These are phyloP conservation scores for Malassezia furfur DNA, from an alignment of 1,284 basidiomycete species.

Conservation along the genomic window DNA sequence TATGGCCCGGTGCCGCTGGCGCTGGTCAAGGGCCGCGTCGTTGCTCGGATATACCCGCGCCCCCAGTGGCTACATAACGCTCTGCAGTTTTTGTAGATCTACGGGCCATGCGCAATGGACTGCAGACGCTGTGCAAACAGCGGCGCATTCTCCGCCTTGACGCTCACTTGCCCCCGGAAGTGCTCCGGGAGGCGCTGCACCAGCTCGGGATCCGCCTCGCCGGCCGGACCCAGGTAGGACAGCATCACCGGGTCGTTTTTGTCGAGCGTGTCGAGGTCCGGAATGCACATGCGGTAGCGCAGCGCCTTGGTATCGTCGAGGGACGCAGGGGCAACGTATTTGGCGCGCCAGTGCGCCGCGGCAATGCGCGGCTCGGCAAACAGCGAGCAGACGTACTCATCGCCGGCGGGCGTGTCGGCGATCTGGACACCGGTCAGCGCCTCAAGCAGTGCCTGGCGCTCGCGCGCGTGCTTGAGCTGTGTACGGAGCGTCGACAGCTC, in stretches of 20 bases:
- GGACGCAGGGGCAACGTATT: not conserved
- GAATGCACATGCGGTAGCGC: conserved; percentile 9
- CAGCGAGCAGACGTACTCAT: conserved; percentile 5
- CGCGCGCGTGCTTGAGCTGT: not conserved
- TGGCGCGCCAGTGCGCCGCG: conserved; percentile 7
- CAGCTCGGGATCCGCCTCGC: conserved; percentile 1
- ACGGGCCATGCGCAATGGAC: not conserved
- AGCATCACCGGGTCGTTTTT: conserved; percentile 1
- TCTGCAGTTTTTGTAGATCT: not conserved
- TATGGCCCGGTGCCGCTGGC: conserved; percentile 86
- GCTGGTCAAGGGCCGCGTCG: conserved; percentile 65
- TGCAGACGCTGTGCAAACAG: conserved; percentile 15
- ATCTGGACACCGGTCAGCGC: conserved; percentile 13
- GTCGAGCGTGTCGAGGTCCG: not conserved
- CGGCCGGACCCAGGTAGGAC: conserved; percentile 7
- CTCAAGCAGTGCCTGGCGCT: conserved; percentile 11
- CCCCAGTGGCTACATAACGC: conserved; percentile 5
- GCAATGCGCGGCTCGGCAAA: conserved; percentile 1
- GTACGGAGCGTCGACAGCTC: conserved; percentile 1
- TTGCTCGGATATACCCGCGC: conserved; percentile 50
- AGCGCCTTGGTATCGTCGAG: not conserved
- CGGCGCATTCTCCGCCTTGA: conserved; percentile 17
- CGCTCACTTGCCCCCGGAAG: conserved; percentile 10
- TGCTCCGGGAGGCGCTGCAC: conserved; percentile 11
- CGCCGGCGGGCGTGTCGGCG: not conserved